Base-by-base conservation (phyloP, 169 alveolate genomes). In the Plasmodium coatneyi region DNA sequence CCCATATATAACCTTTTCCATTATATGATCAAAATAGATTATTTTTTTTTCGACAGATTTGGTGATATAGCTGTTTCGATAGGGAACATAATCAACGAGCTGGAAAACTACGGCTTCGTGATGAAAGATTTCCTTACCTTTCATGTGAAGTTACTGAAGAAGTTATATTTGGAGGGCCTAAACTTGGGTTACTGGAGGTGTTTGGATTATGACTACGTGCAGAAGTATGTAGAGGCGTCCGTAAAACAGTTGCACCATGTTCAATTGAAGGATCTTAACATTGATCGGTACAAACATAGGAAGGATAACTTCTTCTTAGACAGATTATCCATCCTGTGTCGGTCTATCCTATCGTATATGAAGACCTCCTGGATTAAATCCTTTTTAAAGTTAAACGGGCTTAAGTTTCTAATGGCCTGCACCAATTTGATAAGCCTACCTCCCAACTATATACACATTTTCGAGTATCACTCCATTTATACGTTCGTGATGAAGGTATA, bases 41-140 rank as follows among this genome's bases (percentile, higher is more conserved):
- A 94, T 83, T 96, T 96, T n/a, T 92, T 96, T 41, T 96, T 94
- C 72, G 97, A 96, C 54, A 91, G 97, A 83, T 96, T 96, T 82
- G 97, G 97, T 5, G 97, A 96, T 66, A 96, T 96, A 36, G 96
- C 97, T 22, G 91, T 96, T 71, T 92, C 97, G 7, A 94, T 96
- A 10, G 97, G 97, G 7, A 89, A 89, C 36, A 89, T 89, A 28
- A 80, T 80, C 49, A 89, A 89, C 60, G 94, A 89, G 76, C 22
- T 89, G 82, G 94, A 89, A 72, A 89, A 89, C 32, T 89, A 89
- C 54, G 94, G 94, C 7, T 89, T 89, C 71, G 82, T 66, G 0
- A 80, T 89, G 90, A 89, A 72, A 80, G 94, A 89, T 22, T 89
- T 79, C 36, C 46, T 80, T 60, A 39, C 74, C 46, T 78, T 89